Conservation (phyloP, 768 basidiomycete species). For the Pleurotus pulmonarius region DNA sequence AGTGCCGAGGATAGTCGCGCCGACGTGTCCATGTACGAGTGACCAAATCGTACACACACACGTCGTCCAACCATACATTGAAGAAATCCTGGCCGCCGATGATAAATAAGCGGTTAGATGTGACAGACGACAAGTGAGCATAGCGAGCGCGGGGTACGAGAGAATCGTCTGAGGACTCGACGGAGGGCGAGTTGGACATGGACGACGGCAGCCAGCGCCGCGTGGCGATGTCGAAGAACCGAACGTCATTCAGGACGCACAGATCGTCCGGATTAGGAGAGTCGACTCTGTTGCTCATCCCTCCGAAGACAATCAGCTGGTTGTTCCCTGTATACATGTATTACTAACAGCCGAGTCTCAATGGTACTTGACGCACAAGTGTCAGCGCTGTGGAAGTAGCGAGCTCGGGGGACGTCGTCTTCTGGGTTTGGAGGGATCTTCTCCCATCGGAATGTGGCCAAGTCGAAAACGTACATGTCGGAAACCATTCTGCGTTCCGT, state of each 20-base stretch:
- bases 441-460: constrained; percentile 80
- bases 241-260: constrained; percentile 90
- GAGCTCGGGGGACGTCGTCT: constrained; percentile 71
- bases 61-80: constrained; percentile 92
- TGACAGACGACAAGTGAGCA: constrained; percentile 89
- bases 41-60: constrained; percentile 83
- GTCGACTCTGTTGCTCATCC: constrained; percentile 83
- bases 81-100: constrained; percentile 94
- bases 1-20: constrained; percentile 85
- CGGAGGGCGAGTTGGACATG: constrained; percentile 25
- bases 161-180: constrained; percentile 32
- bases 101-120: constrained; percentile 80
- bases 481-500: constrained; percentile 85
- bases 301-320: constrained; percentile 90
- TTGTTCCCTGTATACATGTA: constrained; percentile 62
- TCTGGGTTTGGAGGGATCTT: constrained; percentile 55
- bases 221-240: constrained; percentile 76
- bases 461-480: constrained; percentile 88
- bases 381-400: constrained; percentile 96
- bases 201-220: constrained; percentile 65
- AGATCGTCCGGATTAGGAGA: constrained; percentile 73
- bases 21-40: constrained; percentile 74
- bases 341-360: neutral
- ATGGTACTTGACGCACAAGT: constrained; percentile 47
- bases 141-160: constrained; percentile 83